Conservation (phyloP, 192 early-diverging fungal species). For the Physocladia obscura region DNA sequence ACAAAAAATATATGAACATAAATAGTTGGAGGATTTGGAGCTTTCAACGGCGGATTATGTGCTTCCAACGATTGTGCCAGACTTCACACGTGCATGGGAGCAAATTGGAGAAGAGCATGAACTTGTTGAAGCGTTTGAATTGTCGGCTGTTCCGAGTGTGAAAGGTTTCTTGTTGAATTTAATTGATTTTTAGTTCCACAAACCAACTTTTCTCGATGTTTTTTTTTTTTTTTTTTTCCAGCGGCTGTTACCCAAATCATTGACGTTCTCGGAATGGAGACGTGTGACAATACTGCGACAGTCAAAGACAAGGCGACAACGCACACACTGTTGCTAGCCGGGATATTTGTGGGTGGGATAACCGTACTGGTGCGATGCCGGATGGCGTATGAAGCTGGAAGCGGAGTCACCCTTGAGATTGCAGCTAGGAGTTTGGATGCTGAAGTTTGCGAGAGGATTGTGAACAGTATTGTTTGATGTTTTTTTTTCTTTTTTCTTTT, state of each 20-base stretch:
- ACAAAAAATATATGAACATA: no score
- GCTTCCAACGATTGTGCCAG: conserved; percentile 77
- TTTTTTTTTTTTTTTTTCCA: conserved; percentile 19
- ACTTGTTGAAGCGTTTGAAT: conserved; percentile 82
- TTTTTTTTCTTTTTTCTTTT: not conserved
- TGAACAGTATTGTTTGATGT: conserved; percentile 62
- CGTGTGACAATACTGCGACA: conserved; percentile 69
- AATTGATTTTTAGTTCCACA: conserved; percentile 1
- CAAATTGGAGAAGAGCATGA: conserved; percentile 68
- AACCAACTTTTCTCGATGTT: not conserved
- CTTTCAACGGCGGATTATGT: conserved; percentile 86
- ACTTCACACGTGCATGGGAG: conserved; percentile 82
- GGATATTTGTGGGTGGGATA: conserved; percentile 80
- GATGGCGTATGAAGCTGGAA: conserved; percentile 78
- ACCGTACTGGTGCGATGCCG: conserved; percentile 75
- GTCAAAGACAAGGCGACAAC: conserved; percentile 69
- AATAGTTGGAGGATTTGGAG: conserved; percentile 83
- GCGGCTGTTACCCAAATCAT: conserved; percentile 71
- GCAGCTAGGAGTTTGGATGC: conserved; percentile 72
- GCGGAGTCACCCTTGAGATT: conserved; percentile 91
- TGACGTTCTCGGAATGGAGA: conserved; percentile 84
- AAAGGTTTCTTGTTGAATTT: conserved; percentile 57
- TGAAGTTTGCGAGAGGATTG: conserved; percentile 70
- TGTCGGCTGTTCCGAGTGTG: conserved; percentile 75
- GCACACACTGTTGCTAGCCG: conserved; percentile 83